Percentiles rank a stretch among this genome's conserved stretches.
phyloP scores from a whole-genome alignment of 2,329 filamentous ascomycete species.

The Thielaviopsis musarum region DNA sequence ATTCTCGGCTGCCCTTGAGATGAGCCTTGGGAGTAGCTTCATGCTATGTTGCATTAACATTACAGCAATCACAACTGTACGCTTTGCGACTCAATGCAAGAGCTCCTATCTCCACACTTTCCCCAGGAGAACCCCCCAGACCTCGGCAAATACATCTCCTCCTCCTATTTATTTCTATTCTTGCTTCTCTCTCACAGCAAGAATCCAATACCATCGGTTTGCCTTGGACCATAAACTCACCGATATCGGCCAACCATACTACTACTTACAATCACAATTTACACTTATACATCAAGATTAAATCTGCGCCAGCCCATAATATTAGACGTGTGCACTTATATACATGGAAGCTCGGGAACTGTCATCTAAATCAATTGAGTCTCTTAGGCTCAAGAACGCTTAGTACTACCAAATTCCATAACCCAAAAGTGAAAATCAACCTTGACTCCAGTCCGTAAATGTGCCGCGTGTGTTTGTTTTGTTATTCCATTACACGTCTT shows the following conservation, averaged over 20 bases:
- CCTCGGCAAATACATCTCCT: neutral
- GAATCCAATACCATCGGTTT: no score
- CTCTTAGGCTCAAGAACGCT: slow-evolving; percentile 4
- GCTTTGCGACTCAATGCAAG: no score
- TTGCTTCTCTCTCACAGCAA: neutral
- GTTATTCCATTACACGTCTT: slow-evolving; percentile 7
- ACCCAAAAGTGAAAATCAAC: slow-evolving; percentile 5
- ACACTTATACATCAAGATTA: neutral
- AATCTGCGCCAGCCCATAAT: neutral
- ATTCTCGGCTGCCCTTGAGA: neutral
- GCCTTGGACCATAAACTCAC: neutral
- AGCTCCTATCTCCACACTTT: no score
- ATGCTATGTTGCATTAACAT: no score
- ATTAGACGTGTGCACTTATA: neutral
- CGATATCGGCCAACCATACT: neutral
- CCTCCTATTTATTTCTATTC: neutral
- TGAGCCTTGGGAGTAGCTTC: neutral
- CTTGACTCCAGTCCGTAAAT: slow-evolving; percentile 8
- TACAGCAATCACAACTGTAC: no score
- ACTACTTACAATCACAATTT: neutral
- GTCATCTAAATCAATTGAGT: slow-evolving; percentile 7
- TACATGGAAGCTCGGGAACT: neutral
- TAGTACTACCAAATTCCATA: slow-evolving; percentile 1
- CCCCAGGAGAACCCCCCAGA: no score
- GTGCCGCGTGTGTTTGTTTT: neutral